A percentile compares a stretch with the other conserved stretches of the same genome.
These are phyloP conservation scores for Talaromyces islandicus DNA, from an alignment of 2,329 filamentous ascomycete genomes.

Conservation along the genomic window DNA sequence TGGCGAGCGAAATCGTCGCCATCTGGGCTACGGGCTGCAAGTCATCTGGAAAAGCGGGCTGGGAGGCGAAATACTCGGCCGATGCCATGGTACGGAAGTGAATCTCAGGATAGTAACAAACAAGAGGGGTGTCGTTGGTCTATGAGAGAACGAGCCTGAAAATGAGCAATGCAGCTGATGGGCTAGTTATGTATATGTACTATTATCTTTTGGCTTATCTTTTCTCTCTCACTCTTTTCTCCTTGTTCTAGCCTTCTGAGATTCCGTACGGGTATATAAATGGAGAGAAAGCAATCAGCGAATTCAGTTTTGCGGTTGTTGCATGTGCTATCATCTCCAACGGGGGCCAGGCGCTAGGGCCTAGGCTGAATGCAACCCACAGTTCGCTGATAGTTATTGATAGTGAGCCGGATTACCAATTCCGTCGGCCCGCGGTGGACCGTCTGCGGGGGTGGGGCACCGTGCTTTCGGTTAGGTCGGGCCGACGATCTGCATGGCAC, in stretches of 20 bases:
- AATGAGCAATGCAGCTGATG: neutral
- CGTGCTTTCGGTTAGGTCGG: too few species aligned
- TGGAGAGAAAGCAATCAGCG: too few species aligned
- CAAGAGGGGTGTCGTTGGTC: neutral
- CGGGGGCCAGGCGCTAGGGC: too few species aligned
- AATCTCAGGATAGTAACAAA: neutral
- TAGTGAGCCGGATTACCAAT: too few species aligned
- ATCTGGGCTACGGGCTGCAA: constrained; percentile 3
- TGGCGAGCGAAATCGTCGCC: constrained; percentile 1
- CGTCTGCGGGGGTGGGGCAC: neutral
- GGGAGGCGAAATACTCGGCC: neutral
- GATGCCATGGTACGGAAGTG: neutral
- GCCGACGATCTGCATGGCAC: too few species aligned
- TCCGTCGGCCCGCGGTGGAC: neutral
- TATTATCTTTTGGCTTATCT: neutral
- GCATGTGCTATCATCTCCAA: too few species aligned
- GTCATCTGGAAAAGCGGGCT: constrained; percentile 4
- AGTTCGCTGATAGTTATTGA: too few species aligned
- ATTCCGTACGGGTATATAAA: too few species aligned
- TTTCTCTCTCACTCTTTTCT: too few species aligned
- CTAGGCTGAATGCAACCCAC: too few species aligned
- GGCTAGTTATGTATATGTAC: neutral
- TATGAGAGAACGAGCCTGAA: neutral
- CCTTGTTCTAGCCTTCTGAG: too few species aligned
- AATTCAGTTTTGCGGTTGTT: too few species aligned